Percentiles rank a stretch among this genome's conserved stretches.
Conservation (phyloP, 768 basidiomycete genomes). For the Fomitopsis pulvina region DNA sequence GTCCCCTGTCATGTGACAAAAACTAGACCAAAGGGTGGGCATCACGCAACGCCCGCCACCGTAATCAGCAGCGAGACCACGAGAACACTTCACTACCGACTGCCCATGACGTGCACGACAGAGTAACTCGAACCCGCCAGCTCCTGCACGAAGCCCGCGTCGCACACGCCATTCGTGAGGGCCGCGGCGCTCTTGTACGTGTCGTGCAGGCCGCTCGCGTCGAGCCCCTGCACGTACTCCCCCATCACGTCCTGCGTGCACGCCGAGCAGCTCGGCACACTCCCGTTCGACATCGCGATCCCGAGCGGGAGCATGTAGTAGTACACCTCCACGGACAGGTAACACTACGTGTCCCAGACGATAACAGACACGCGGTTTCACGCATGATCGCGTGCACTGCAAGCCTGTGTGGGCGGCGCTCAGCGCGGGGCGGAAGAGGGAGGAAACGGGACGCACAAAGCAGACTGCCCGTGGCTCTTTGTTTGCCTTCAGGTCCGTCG, state of each 20-base stretch:
- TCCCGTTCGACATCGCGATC: slow-evolving; percentile 40
- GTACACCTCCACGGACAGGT: slow-evolving; percentile 67
- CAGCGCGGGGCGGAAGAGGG: neutral
- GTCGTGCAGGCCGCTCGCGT: slow-evolving; percentile 31
- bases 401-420: neutral
- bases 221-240: slow-evolving; percentile 37
- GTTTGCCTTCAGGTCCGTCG: slow-evolving; percentile 42
- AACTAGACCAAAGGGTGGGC: no score
- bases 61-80: no score
- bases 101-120: neutral
- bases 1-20: no score
- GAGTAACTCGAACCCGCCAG: neutral
- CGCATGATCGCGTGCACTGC: slow-evolving; percentile 39
- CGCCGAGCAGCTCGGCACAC: slow-evolving; percentile 51
- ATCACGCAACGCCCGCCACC: no score
- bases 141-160: slow-evolving; percentile 34
- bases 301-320: slow-evolving; percentile 67
- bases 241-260: slow-evolving; percentile 59
- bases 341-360: slow-evolving; percentile 64
- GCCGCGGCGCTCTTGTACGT: slow-evolving; percentile 46
- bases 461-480: slow-evolving; percentile 51
- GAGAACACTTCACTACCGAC: no score
- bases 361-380: slow-evolving; percentile 49
- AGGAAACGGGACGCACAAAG: slow-evolving; percentile 35
- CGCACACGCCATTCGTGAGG: slow-evolving; percentile 43